These are phyloP conservation scores for Sporisorium exsertum DNA, from an alignment of 1,284 basidiomycete genomes.

Conservation along the genomic window DNA sequence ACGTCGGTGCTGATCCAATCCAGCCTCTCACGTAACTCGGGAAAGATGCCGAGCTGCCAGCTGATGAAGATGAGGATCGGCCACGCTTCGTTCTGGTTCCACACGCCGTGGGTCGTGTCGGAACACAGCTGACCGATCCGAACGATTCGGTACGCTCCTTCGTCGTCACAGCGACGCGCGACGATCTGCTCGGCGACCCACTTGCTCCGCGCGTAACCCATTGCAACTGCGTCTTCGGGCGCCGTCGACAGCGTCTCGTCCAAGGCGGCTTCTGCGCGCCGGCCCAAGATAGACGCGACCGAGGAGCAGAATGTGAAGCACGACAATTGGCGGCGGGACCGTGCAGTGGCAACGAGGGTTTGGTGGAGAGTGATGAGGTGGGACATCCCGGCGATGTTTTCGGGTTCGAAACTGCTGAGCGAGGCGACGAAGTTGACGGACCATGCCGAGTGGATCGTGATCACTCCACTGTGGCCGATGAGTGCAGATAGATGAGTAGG, in stretches of 20 bases:
- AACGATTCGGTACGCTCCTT: slow-evolving; percentile 14
- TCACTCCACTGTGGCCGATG: not conserved
- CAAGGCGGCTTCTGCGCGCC: slow-evolving; percentile 50
- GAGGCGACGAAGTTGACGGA: slow-evolving; percentile 58
- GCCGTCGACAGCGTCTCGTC: slow-evolving; percentile 7
- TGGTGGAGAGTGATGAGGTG: slow-evolving; percentile 31
- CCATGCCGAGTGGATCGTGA: slow-evolving; percentile 58
- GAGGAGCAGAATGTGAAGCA: slow-evolving; percentile 70
- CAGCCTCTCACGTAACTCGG: slow-evolving; percentile 69
- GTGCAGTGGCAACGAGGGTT: slow-evolving; percentile 70
- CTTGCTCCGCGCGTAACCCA: slow-evolving; percentile 70
- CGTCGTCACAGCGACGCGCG: slow-evolving; percentile 20
- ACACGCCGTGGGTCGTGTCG: slow-evolving; percentile 73
- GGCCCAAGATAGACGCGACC: slow-evolving; percentile 74
- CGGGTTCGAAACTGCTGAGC: slow-evolving; percentile 45
- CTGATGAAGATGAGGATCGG: slow-evolving; percentile 71
- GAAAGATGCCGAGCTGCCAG: slow-evolving; percentile 72
- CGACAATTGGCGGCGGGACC: slow-evolving; percentile 66
- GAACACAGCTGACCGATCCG: slow-evolving; percentile 74
- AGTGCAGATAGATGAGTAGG: not conserved
- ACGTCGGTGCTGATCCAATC: slow-evolving; percentile 76
- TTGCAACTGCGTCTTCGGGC: slow-evolving; percentile 22
- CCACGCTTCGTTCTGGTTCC: slow-evolving; percentile 76
- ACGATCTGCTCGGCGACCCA: slow-evolving; percentile 77
- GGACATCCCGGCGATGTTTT: slow-evolving; percentile 36